Percentiles rank a stretch among this genome's conserved stretches.
Evolutionary conservation across 257 asterid genomes (phyloP).

Genomic region (Verbena officinalis): DNA sequence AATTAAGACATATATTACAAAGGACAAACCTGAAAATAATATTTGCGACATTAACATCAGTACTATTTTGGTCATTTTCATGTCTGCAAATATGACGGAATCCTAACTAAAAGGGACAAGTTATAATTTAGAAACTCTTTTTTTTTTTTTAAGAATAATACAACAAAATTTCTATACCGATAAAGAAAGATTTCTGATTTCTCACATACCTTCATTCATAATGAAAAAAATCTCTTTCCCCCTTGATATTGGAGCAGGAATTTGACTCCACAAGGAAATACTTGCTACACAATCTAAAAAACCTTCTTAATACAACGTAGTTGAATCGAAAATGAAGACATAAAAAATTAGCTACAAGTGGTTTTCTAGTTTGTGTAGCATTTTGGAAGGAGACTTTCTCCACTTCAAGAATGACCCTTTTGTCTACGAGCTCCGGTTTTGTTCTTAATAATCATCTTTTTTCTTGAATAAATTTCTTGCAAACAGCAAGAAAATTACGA

Average conservation of each 20-base stretch:
- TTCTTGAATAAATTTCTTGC: slow-evolving; percentile 64
- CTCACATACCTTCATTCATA: slow-evolving; percentile 4
- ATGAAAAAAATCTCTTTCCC: slow-evolving; percentile 15
- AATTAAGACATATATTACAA: too few species aligned
- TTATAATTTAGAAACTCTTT: too few species aligned
- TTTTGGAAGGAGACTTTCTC: slow-evolving; percentile 18
- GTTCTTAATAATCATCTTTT: slow-evolving; percentile 58
- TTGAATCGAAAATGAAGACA: too few species aligned
- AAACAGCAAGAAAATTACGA: slow-evolving; percentile 68
- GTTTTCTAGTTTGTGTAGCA: slow-evolving; percentile 35
- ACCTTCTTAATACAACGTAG: slow-evolving; percentile 1
- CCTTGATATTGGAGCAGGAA: background rate
- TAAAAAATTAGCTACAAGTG: slow-evolving; percentile 3
- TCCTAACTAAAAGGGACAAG: too few species aligned
- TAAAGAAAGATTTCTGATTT: slow-evolving; percentile 3
- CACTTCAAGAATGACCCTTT: slow-evolving; percentile 24
- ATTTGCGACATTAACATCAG: too few species aligned
- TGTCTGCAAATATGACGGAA: too few species aligned
- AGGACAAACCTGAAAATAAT: too few species aligned
- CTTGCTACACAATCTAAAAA: slow-evolving; percentile 33
- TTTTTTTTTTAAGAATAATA: too few species aligned
- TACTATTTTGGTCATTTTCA: too few species aligned
- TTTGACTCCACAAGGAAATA: background rate
- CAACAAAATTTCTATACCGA: slow-evolving; percentile 30
- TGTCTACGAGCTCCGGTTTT: background rate